Conservation (phyloP, 164 flowering plant species). For the Annona cherimola region DNA sequence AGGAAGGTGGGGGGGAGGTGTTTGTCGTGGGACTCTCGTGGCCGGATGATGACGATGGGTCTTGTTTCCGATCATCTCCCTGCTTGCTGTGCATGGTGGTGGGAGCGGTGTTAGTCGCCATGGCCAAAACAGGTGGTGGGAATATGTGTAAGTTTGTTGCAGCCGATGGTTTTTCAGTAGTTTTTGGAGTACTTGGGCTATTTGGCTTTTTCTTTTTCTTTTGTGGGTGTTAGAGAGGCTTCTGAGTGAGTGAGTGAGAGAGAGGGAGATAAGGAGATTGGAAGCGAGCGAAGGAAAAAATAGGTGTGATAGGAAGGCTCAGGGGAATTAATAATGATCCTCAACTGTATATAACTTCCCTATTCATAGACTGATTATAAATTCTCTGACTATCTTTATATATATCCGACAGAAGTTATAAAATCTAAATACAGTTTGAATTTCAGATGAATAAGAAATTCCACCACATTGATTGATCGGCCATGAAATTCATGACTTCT, state of each 20-base stretch:
- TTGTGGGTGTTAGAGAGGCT: neutral
- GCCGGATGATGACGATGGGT: neutral
- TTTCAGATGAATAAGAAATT: no score
- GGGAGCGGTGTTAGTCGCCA: conserved; percentile 5
- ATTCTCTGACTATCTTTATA: no score
- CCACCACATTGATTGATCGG: no score
- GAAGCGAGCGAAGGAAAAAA: neutral
- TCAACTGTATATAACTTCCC: no score
- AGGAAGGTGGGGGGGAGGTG: conserved; percentile 2
- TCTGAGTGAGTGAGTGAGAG: neutral
- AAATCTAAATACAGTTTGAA: no score
- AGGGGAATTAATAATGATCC: no score
- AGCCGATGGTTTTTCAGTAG: neutral
- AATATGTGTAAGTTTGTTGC: neutral
- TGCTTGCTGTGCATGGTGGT: neutral
- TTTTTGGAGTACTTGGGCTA: neutral
- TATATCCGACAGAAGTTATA: no score
- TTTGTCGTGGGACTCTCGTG: neutral
- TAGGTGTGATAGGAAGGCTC: no score
- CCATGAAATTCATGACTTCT: no score
- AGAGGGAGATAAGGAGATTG: neutral
- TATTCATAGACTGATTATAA: no score
- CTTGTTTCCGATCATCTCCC: neutral
- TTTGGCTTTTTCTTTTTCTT: neutral
- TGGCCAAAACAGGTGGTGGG: conserved; percentile 1